Conservation (phyloP, 2,329 filamentous ascomycete species). For the Colletotrichum siamense region DNA sequence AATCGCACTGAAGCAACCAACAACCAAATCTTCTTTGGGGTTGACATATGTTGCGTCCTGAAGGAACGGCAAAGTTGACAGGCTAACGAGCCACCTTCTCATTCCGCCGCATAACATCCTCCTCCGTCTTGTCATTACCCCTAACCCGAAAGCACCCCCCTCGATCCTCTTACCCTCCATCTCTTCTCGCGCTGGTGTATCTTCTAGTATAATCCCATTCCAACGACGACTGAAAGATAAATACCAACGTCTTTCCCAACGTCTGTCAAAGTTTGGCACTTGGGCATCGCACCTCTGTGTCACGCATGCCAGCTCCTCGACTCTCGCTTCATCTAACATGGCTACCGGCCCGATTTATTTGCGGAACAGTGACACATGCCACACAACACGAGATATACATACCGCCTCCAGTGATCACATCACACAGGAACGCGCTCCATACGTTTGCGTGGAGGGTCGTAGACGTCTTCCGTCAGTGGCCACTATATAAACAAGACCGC, state of each 20-base stretch:
- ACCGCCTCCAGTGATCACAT: background rate
- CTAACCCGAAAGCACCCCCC: no score
- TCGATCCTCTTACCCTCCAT: no score
- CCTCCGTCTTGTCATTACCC: no score
- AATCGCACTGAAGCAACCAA: background rate
- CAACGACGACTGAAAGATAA: background rate
- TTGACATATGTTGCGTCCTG: no score
- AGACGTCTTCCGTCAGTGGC: background rate
- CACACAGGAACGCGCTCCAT: rapidly evolving
- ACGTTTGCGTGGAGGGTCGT: background rate
- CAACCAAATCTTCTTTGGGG: background rate
- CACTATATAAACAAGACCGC: background rate
- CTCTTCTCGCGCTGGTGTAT: no score
- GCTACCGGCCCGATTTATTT: background rate
- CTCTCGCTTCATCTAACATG: background rate
- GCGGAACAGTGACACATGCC: background rate
- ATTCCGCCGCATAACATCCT: no score
- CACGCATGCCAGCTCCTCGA: background rate
- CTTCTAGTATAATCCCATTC: rapidly evolving
- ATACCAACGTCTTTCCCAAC: rapidly evolving
- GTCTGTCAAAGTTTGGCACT: background rate
- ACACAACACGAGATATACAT: background rate
- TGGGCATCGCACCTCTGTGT: background rate
- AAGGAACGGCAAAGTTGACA: no score
- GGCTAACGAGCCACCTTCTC: no score